These are phyloP conservation scores for Mycogone perniciosa DNA, from an alignment of 2,329 filamentous ascomycete species.

Conservation along the genomic window DNA sequence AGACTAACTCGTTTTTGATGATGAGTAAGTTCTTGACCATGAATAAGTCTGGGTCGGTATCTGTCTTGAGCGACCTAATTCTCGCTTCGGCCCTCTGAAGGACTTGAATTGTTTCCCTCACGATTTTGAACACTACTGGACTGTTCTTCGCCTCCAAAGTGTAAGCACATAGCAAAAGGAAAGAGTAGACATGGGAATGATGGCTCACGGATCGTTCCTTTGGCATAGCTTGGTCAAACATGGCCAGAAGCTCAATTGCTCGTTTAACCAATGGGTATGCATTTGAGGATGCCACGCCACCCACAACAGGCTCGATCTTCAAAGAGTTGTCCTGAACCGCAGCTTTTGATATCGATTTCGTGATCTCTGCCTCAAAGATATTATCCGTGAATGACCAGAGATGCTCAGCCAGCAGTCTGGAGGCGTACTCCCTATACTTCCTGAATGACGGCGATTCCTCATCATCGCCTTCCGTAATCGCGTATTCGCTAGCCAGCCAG, in stretches of 20 bases:
- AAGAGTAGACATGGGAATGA: not conserved
- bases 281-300: conserved; percentile 48
- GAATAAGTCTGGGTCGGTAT: conserved; percentile 77
- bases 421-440: conserved; percentile 51
- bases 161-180: conserved; percentile 13
- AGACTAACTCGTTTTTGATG: conserved; percentile 91
- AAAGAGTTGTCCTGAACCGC: conserved; percentile 41
- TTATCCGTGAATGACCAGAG: conserved; percentile 52
- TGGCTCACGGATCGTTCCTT: conserved; percentile 54
- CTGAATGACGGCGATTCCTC: conserved; percentile 47
- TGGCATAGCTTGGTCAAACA: conserved; percentile 60
- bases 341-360: conserved; percentile 47
- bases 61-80: conserved; percentile 55
- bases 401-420: conserved; percentile 49
- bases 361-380: conserved; percentile 49
- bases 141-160: conserved; percentile 37
- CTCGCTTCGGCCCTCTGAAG: conserved; percentile 69
- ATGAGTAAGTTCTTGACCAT: conserved; percentile 91
- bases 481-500: conserved; percentile 53
- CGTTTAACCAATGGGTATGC: conserved; percentile 52
- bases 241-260: conserved; percentile 51
- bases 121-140: conserved; percentile 60
- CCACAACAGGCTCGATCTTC: conserved; percentile 43
- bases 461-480: conserved; percentile 49
- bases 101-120: conserved; percentile 82